phyloP scores from a whole-genome alignment of 1,284 basidiomycete species.

The Ustilago xerochloae region DNA sequence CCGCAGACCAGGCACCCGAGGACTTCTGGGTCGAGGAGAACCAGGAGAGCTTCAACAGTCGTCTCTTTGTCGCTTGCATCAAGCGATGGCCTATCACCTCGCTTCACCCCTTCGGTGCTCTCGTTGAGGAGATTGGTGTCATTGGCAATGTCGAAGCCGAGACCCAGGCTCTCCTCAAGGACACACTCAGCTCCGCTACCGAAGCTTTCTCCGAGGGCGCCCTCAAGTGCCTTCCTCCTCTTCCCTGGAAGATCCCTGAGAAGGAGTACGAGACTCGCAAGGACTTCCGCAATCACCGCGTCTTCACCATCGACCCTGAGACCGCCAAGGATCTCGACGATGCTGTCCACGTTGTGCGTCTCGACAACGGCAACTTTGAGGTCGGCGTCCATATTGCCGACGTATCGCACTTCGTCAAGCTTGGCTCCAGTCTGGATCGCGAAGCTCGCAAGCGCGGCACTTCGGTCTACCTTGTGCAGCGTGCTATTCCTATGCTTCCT shows the following conservation, averaged over 20 bases:
- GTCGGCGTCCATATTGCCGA: constrained; percentile 95
- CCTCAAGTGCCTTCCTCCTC: constrained; percentile 92
- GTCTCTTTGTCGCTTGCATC: constrained; percentile 96
- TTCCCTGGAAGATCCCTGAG: constrained; percentile 94
- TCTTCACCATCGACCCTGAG: constrained; percentile 93
- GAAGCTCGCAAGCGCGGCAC: constrained; percentile 97
- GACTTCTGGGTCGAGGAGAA: constrained; percentile 92
- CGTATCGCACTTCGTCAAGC: constrained; percentile 92
- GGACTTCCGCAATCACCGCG: constrained; percentile 83
- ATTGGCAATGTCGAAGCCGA: constrained; percentile 98
- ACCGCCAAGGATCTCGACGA: constrained; percentile 93
- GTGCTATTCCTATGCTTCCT: constrained; percentile 95
- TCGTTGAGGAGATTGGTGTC: constrained; percentile 97
- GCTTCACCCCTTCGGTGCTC: constrained; percentile 96
- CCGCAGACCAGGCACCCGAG: constrained; percentile 90
- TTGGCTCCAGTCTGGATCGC: constrained; percentile 94
- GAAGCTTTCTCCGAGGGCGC: constrained; percentile 74
- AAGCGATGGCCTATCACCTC: constrained; percentile 89
- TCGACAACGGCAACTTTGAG: constrained; percentile 89
- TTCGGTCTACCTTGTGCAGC: constrained; percentile 94
- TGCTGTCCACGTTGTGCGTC: constrained; percentile 85
- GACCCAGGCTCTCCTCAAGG: constrained; percentile 94
- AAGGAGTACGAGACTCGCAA: constrained; percentile 86
- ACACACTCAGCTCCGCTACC: constrained; percentile 78
- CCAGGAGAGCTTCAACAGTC: constrained; percentile 83